Percentiles rank a stretch among this genome's conserved stretches.
These are phyloP conservation scores for Magnolia changhungtana DNA, from an alignment of 164 flowering plant species.

Conservation along the genomic window DNA sequence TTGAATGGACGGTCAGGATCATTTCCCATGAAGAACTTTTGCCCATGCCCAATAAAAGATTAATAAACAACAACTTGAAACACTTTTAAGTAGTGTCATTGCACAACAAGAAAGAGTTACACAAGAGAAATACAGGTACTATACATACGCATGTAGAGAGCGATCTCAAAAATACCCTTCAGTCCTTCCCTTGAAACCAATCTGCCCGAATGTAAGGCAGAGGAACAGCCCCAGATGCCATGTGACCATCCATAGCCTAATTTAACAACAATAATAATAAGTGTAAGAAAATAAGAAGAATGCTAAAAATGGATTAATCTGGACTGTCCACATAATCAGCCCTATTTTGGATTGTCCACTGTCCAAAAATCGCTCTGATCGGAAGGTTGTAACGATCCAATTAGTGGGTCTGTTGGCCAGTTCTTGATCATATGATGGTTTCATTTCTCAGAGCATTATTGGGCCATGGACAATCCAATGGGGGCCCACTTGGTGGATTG, in stretches of 20 bases:
- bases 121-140: neutral
- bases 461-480: no score
- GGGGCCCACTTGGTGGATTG: neutral
- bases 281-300: neutral
- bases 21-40: no score
- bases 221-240: constrained; percentile 93
- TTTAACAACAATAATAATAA: neutral
- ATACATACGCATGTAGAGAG: neutral
- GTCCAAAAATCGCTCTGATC: neutral
- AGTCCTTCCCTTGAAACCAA: constrained; percentile 93
- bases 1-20: no score
- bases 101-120: neutral
- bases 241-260: constrained; percentile 79
- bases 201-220: constrained; percentile 85
- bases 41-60: no score
- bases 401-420: no score
- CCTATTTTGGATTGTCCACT: neutral
- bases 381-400: no score
- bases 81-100: neutral
- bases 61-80: neutral
- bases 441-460: no score
- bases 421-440: no score
- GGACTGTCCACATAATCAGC: neutral
- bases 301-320: neutral
- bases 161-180: constrained; percentile 10